Base-by-base conservation (phyloP, 495 filamentous ascomycete genomes). In the Podospora pseudopauciseta region DNA sequence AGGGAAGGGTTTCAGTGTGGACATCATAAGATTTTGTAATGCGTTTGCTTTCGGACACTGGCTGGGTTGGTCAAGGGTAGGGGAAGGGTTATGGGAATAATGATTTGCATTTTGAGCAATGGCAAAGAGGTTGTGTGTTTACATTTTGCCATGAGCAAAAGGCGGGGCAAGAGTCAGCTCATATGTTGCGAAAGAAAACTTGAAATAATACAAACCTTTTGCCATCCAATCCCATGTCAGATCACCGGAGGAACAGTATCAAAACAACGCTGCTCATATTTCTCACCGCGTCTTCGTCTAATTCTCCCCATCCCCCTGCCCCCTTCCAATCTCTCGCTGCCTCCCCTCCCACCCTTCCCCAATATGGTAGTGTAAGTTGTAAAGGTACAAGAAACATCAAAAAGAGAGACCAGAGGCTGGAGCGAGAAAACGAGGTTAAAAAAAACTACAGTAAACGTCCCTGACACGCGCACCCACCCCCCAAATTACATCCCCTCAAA, bases 401-500 rank as follows among this genome's bases (percentile, higher is more conserved):
- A 11, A 49, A 49, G 13, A 49, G 39, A 49, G 15, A 49, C 39
- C 39, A 32, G 30, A 32, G 30, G 6, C 23, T 11, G 11, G 34
- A 49, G 9, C 9, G 13, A 49, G 39, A 49, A 13, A 13, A 49
- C 39, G 34, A 39, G 34, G 34, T 6, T 39, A 49, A 49, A 49
- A 49, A 49, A 49, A 49, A 49, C 39, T 49, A 49, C 39, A 49
- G 13, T 49, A 49, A 49, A 49, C 39, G 23, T 23, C 23, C 23
- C 23, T 1, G 23, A 23, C 23, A 23, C 23, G 2, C 23, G 23
- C 23, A 23, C 23, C 23, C 39, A 49, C 13, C 39, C 39, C 39
- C 39, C 7, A 49, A 26, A 74, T 88, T 91, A 97, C 86, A 99
- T 92, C 70, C 93, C 94, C 79, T 98, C 96, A 78, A 97, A 98